phyloP scores from a whole-genome alignment of 2,329 filamentous ascomycete species.

The Dactylella cylindrospora region DNA sequence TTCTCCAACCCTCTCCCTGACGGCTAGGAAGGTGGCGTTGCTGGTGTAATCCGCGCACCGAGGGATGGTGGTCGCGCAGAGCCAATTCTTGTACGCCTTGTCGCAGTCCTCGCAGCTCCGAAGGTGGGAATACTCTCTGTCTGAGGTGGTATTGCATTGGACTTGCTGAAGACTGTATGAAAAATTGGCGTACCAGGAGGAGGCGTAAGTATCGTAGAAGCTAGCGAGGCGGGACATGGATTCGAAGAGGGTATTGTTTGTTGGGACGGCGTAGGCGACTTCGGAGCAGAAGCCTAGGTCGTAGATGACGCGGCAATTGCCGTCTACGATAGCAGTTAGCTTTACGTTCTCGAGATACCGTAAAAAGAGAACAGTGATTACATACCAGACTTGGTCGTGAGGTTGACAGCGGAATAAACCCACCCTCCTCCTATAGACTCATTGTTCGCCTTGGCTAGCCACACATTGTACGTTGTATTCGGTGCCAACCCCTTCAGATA shows the following conservation, averaged over 20 bases:
- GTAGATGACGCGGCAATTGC: conserved; percentile 82
- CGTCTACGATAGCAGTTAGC: conserved; percentile 56
- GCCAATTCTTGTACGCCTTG: conserved; percentile 84
- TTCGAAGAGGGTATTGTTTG: conserved; percentile 66
- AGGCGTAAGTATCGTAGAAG: conserved; percentile 77
- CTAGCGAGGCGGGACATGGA: conserved; percentile 64
- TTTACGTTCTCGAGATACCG: neutral
- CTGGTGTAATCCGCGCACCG: conserved; percentile 82
- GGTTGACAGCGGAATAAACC: conserved; percentile 71
- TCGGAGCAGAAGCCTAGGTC: conserved; percentile 86
- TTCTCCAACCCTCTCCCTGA: conserved; percentile 54
- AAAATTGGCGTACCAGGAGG: conserved; percentile 72
- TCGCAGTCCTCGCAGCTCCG: conserved; percentile 74
- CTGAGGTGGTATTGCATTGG: conserved; percentile 72
- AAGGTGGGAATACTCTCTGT: conserved; percentile 78
- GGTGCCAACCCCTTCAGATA: conserved; percentile 68
- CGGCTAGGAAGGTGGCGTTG: conserved; percentile 60
- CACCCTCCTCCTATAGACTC: conserved; percentile 70
- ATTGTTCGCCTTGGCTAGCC: conserved; percentile 53
- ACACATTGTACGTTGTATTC: conserved; percentile 39
- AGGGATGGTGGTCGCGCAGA: conserved; percentile 89
- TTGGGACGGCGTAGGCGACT: conserved; percentile 87
- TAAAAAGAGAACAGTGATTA: conserved; percentile 17
- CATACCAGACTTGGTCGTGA: conserved; percentile 75
- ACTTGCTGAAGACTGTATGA: conserved; percentile 78